These are phyloP conservation scores for Babesia bigemina DNA, from an alignment of 169 alveolate genomes.

Conservation along the genomic window DNA sequence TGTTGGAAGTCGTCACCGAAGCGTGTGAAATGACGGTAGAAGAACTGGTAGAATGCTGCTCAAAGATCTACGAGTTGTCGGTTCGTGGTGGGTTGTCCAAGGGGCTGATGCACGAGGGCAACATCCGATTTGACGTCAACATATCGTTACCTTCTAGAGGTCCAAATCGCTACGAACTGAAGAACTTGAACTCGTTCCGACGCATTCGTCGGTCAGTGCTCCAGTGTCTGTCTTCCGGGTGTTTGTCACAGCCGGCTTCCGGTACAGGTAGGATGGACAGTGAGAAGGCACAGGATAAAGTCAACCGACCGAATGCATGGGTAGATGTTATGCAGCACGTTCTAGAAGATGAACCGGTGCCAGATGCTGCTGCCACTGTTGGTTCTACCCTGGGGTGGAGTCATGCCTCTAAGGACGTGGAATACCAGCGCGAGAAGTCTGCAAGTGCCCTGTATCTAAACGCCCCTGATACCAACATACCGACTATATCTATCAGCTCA, in stretches of 20 bases:
- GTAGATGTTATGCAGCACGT: not conserved
- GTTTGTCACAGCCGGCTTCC: not conserved
- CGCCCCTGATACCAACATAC: slow-evolving; percentile 55
- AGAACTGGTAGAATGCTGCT: slow-evolving; percentile 70
- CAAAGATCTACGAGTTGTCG: slow-evolving; percentile 50
- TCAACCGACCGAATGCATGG: not conserved
- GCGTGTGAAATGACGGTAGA: slow-evolving; percentile 64
- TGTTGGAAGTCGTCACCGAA: slow-evolving; percentile 75
- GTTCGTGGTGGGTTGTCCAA: slow-evolving; percentile 67
- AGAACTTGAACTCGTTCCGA: slow-evolving; percentile 74
- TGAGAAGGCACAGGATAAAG: not conserved
- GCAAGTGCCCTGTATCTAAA: slow-evolving; percentile 27
- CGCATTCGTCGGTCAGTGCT: slow-evolving; percentile 55
- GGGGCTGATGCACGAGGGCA: slow-evolving; percentile 76
- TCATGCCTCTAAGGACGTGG: slow-evolving; percentile 19
- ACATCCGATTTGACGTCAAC: slow-evolving; percentile 76
- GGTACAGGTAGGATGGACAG: not conserved
- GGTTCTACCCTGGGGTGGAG: slow-evolving; percentile 60
- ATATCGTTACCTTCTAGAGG: slow-evolving; percentile 67
- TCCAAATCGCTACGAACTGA: slow-evolving; percentile 69
- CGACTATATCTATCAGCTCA: slow-evolving; percentile 17
- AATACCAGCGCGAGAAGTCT: slow-evolving; percentile 32
- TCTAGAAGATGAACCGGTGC: not conserved
- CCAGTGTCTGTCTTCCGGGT: slow-evolving; percentile 14
- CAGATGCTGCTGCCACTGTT: not conserved